These are phyloP conservation scores for Scedosporium aurantiacum DNA, from an alignment of 2,329 filamentous ascomycete genomes.

Conservation along the genomic window DNA sequence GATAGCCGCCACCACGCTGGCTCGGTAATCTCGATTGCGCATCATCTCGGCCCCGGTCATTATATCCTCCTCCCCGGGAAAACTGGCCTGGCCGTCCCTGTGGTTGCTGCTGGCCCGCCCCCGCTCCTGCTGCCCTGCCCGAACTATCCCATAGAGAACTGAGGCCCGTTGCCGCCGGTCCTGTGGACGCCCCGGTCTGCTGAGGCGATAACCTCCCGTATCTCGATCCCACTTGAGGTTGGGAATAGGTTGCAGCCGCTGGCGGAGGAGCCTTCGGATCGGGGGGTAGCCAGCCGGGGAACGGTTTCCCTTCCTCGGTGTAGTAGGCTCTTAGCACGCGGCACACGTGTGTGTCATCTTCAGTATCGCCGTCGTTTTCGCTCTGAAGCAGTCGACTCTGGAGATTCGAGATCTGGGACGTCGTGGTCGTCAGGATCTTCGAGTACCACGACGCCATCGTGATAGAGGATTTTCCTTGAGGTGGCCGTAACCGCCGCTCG, in stretches of 20 bases:
- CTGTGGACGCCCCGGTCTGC: slow-evolving; percentile 11
- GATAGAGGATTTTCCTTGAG: slow-evolving; percentile 1
- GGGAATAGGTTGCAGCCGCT: slow-evolving; percentile 40
- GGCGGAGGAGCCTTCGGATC: slow-evolving; percentile 64
- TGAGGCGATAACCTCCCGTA: slow-evolving; percentile 36
- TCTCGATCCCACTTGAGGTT: slow-evolving; percentile 39
- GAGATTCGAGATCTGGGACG: slow-evolving; percentile 53
- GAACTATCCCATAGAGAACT: slow-evolving; percentile 48
- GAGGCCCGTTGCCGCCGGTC: slow-evolving; percentile 23
- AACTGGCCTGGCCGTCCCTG: slow-evolving; percentile 5
- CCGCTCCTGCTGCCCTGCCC: neutral
- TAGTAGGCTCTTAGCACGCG: slow-evolving; percentile 91
- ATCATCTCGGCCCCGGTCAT: slow-evolving; percentile 2
- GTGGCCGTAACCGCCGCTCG: neutral
- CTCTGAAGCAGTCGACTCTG: slow-evolving; percentile 58
- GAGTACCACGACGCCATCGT: slow-evolving; percentile 74
- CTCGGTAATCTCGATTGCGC: slow-evolving; percentile 49
- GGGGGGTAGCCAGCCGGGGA: slow-evolving; percentile 79
- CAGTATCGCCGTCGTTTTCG: slow-evolving; percentile 59
- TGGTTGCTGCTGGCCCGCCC: slow-evolving; percentile 13
- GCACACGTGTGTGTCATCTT: slow-evolving; percentile 92
- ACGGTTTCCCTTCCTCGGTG: slow-evolving; percentile 69
- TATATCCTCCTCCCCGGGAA: neutral
- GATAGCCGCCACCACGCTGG: slow-evolving; percentile 65
- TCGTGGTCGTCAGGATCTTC: slow-evolving; percentile 55